Base-by-base conservation (phyloP, 2,329 filamentous ascomycete species). In the Fusarium burgessii region DNA sequence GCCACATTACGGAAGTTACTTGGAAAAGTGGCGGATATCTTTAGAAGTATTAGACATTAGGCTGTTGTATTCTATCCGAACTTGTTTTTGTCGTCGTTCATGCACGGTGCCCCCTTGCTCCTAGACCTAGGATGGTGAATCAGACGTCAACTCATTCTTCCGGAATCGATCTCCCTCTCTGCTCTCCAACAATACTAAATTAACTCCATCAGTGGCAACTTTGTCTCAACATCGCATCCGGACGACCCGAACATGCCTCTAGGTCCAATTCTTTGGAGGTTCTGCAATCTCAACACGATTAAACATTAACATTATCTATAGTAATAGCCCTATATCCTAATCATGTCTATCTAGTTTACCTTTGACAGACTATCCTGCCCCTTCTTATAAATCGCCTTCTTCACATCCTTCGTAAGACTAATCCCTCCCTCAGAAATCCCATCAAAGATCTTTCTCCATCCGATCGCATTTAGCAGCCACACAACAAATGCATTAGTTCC, bases 381-480 rank as follows among this genome's bases (percentile, higher is more conserved):
- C 20, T 27, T 51, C 9, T 9, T 38, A 1, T 51, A n/a, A 5
- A 51, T 27, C 1, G 47, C 9, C 23, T 51, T n/a, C 23, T 51
- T 51, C 9, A 51, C 23, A 15, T 51, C 47, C 32, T 51, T 51
- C 1, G 32, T 51, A 2, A 51, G 47, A 0, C 23, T 12, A 15
- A 51, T 12, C 5, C 20, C 20, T 0, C 47, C 32, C 0, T 51
- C 47, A 2, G 32, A 38, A 0, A 15, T 27, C 3, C 32, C 32
- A n/a, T 51, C 47, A 15, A 38, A 51, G 17, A 51, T 15, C 20
- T 51, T 51, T 38, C 32, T 51, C 47, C 47, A 51, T 1, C 68
- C 68, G 14, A 71, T 7, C 0, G 45, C 42, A 15, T 71, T 68
- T 0, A 71, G 40, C 2, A 71, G 23, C 68, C 68, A 70, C 1